phyloP scores from a whole-genome alignment of 306 rosid genomes.

The Cicer cuneatum region DNA sequence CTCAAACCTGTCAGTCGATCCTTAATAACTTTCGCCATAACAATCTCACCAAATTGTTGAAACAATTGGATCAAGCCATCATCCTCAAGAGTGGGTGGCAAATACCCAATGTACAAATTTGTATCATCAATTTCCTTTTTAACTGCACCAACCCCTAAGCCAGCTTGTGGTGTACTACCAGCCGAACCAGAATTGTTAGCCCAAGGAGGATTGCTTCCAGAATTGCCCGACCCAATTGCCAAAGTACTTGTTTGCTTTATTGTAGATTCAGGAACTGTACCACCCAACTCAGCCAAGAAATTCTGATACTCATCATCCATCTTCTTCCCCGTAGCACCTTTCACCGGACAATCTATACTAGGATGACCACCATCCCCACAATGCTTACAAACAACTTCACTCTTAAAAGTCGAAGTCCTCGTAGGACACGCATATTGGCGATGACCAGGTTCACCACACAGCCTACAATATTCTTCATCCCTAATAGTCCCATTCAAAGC shows the following conservation, averaged over 20 bases:
- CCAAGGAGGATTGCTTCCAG: slow-evolving; percentile 95
- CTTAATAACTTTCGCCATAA: slow-evolving; percentile 96
- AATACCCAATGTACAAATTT: slow-evolving; percentile 90
- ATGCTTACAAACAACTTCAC: slow-evolving; percentile 86
- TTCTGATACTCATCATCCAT: slow-evolving; percentile 90
- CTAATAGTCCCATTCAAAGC: slow-evolving; percentile 96
- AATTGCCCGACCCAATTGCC: slow-evolving; percentile 74
- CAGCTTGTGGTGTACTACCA: slow-evolving; percentile 60
- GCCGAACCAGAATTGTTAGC: slow-evolving; percentile 59
- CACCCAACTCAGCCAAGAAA: slow-evolving; percentile 91
- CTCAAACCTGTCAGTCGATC: slow-evolving; percentile 82
- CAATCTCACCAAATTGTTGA: slow-evolving; percentile 94
- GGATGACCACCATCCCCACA: slow-evolving; percentile 99
- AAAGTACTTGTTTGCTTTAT: slow-evolving; percentile 52
- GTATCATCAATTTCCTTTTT: slow-evolving; percentile 95
- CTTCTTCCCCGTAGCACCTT: slow-evolving; percentile 77
- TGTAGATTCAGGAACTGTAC: slow-evolving; percentile 67
- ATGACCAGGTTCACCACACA: slow-evolving; percentile 99
- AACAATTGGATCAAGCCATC: slow-evolving; percentile 85
- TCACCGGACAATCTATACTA: slow-evolving; percentile 95
- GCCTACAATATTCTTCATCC: slow-evolving; percentile 92
- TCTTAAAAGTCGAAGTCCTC: slow-evolving; percentile 85
- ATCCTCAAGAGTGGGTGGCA: slow-evolving; percentile 95
- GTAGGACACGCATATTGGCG: slow-evolving; percentile 95
- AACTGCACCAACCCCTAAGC: slow-evolving; percentile 68